Conservation (phyloP, 306 rosid species). For the Malus domestica region ASM211411v1 NC_041802.1:30455001-30455500, state of each 20-base stretch:
- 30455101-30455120: conserved; percentile 39
- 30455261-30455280: conserved; percentile 97
- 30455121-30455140: conserved; percentile 48
- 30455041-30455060: background rate
- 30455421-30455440: background rate
- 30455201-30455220: conserved; percentile 18
- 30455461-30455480: background rate
- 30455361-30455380: conserved; percentile 39
- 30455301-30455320: conserved; percentile 84
- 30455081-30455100: conserved; percentile 38
- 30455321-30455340: conserved; percentile 59
- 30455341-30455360: conserved; percentile 66
- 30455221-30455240: conserved; percentile 9
- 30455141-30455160: conserved; percentile 75
- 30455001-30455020: background rate
- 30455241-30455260: conserved; percentile 32
- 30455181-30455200: conserved; percentile 70
- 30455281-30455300: conserved; percentile 75
- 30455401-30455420: background rate
- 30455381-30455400: conserved; percentile 44
- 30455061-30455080: background rate
- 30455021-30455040: background rate
- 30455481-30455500: background rate
- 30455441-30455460: background rate
- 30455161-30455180: conserved; percentile 66